Base-by-base conservation (phyloP, 179 eudicot genomes). In the Sideroxylon spinosum region DNA sequence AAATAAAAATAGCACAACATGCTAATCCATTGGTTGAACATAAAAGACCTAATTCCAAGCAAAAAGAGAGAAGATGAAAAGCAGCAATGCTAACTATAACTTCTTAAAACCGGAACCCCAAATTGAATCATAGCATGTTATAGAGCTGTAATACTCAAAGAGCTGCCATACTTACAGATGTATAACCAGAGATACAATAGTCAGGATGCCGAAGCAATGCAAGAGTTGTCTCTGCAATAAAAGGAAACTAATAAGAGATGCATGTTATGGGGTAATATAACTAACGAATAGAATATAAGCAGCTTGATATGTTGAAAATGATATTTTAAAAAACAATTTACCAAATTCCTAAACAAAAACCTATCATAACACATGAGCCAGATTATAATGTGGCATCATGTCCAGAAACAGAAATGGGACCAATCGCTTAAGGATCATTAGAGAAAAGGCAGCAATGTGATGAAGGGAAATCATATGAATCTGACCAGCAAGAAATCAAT, bases 141-240 rank as follows among this genome's bases (percentile, higher is more conserved):
- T 71, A 28, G 44, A 71, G 61, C n/a, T 50, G 9, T 37, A 29
- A 59, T 29, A 46, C 62, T 68, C 7, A n/a, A 29, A 25, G 73
- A 77, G 28, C 53, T 3, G 23, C 20, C 17, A 19, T 74, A 86
- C 97, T 94, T 86, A 95, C 98, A 26, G 97, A 93, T 82, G 97
- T 90, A 87, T 93, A 90, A 70, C 90, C 97, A 75, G 97, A 95
- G 56, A 93, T 93, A 87, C 98, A 95, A 86, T 84, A 93, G 86
- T 93, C 98, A 84, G 98, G 98, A 79, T 95, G 93, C 78, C 98
- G 91, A 74, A 95, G 92, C 87, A 95, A 89, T 80, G 98, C 93
- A 75, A 95, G 85, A 9, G 86, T 86, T 64, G 98, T 90, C 86
- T 95, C 98, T 93, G 97, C 87, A 89, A 81, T 64, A 80, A 79